phyloP scores from a whole-genome alignment of 768 basidiomycete genomes.

The Boletus rubescentipes region DNA sequence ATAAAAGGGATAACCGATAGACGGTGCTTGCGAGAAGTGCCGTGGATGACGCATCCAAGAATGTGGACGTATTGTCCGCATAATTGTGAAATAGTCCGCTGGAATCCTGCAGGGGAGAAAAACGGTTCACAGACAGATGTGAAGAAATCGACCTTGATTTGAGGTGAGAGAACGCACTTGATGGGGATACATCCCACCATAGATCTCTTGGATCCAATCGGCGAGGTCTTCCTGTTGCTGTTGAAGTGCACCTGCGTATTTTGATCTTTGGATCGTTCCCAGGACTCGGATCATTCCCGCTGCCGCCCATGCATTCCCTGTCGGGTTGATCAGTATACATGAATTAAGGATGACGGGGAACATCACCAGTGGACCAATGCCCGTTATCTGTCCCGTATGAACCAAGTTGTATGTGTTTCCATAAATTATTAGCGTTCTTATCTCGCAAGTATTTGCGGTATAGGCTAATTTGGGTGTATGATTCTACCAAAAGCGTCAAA shows the following conservation, averaged over 20 bases:
- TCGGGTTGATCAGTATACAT: background rate
- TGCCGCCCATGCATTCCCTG: slow-evolving; percentile 89
- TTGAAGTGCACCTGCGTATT: slow-evolving; percentile 47
- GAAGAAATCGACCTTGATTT: too few relatives aligned
- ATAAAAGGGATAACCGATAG: slow-evolving; percentile 64
- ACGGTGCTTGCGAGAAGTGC: slow-evolving; percentile 76
- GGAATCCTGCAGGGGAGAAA: background rate
- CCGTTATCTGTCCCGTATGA: slow-evolving; percentile 52
- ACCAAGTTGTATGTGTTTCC: slow-evolving; percentile 76
- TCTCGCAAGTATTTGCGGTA: slow-evolving; percentile 70
- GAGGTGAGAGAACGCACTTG: slow-evolving; percentile 42
- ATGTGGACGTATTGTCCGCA: slow-evolving; percentile 54
- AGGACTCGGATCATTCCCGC: slow-evolving; percentile 84
- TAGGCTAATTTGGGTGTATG: slow-evolving; percentile 69
- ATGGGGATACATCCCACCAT: slow-evolving; percentile 62
- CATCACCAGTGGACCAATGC: slow-evolving; percentile 75
- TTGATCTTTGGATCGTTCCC: slow-evolving; percentile 66
- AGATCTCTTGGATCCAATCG: slow-evolving; percentile 71
- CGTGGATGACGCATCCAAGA: slow-evolving; percentile 72
- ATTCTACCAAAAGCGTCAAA: slow-evolving; percentile 54
- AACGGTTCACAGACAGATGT: background rate
- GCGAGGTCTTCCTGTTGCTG: slow-evolving; percentile 57
- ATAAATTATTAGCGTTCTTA: slow-evolving; percentile 49
- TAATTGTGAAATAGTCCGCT: slow-evolving; percentile 64
- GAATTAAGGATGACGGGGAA: background rate